A percentile compares a stretch with the other conserved stretches of the same genome.
Evolutionary conservation across 257 asterid genomes (phyloP).

Genomic region (Misopates orontium): DNA sequence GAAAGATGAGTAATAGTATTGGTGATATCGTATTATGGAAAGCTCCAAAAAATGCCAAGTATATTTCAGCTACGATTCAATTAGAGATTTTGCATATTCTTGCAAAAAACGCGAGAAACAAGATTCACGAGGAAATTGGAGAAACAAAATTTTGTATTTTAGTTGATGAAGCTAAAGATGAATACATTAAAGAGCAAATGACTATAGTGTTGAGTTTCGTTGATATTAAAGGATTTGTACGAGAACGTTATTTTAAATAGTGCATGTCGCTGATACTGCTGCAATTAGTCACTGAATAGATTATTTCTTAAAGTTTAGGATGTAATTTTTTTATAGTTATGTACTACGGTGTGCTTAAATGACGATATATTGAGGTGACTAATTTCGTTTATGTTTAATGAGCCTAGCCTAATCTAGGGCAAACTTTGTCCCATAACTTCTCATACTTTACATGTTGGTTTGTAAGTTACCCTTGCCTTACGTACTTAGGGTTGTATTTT

Average conservation of each 20-base stretch:
- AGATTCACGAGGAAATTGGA: conserved; percentile 1
- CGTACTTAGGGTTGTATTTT: too few species aligned
- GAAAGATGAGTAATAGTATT: not conserved
- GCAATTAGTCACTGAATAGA: too few species aligned
- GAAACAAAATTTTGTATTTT: conserved; percentile 2
- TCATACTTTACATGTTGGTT: too few species aligned
- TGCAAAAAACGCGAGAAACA: not conserved
- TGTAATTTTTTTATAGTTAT: too few species aligned
- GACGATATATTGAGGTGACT: too few species aligned
- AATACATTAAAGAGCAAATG: conserved; percentile 5
- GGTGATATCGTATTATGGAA: not conserved
- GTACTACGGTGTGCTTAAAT: too few species aligned
- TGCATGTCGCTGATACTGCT: not conserved
- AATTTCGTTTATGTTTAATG: too few species aligned
- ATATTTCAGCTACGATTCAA: not conserved
- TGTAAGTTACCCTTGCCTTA: too few species aligned
- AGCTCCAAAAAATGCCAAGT: not conserved
- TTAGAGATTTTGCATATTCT: not conserved
- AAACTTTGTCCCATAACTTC: too few species aligned
- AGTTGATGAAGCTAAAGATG: conserved; percentile 9
- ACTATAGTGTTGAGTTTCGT: conserved; percentile 8
- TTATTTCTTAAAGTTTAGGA: too few species aligned
- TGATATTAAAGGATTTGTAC: not conserved
- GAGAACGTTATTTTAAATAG: not conserved
- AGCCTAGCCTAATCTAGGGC: too few species aligned